These are phyloP conservation scores for Glycine latifolia DNA, from an alignment of 306 rosid species.

Conservation along the genomic window DNA sequence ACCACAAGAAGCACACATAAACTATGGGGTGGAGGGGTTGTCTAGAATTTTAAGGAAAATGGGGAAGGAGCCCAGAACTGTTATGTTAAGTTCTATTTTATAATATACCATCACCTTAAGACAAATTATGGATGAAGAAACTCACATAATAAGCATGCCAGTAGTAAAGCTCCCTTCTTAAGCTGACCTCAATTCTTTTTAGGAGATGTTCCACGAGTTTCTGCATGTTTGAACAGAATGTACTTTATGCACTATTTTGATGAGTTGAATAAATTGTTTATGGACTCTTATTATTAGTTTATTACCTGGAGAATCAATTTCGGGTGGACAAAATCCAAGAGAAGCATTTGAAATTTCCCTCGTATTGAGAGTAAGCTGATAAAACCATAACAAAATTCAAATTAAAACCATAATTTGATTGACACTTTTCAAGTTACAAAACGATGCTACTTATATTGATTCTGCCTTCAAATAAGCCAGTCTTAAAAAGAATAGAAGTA, in stretches of 20 bases:
- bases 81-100: not conserved
- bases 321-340: conserved; percentile 77
- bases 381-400: conserved; percentile 36
- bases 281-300: not conserved
- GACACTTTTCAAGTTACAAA: conserved; percentile 19
- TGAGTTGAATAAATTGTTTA: conserved; percentile 22
- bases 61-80: conserved; percentile 3
- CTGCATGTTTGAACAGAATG: conserved; percentile 60
- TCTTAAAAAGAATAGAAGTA: conserved; percentile 17
- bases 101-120: conserved; percentile 29
- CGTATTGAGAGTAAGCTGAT: conserved; percentile 64
- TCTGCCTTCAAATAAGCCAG: conserved; percentile 26
- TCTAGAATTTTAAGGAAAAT: not conserved
- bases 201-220: conserved; percentile 81
- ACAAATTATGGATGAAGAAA: conserved; percentile 29
- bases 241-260: conserved; percentile 23
- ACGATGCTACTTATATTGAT: not conserved
- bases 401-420: not conserved
- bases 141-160: conserved; percentile 96
- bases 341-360: conserved; percentile 85
- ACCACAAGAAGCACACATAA: not conserved
- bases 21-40: not conserved
- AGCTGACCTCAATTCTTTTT: conserved; percentile 58
- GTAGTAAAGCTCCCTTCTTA: conserved; percentile 78
- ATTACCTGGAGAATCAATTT: conserved; percentile 82